phyloP scores from a whole-genome alignment of 768 basidiomycete species.

The Mycena amicta region DNA sequence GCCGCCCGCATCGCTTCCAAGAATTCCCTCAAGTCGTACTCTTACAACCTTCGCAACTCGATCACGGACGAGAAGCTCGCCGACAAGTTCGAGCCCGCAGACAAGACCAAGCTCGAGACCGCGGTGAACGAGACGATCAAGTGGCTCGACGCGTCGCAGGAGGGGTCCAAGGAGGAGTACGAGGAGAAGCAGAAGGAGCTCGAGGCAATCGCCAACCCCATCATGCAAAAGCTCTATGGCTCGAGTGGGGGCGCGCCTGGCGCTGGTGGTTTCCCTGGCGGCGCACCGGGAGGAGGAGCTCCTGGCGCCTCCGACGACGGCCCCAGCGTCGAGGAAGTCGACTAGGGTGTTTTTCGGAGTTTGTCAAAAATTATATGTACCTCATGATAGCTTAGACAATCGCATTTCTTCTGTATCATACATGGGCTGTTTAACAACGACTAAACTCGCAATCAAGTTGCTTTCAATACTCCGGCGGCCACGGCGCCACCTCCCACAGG shows the following conservation, averaged over 20 bases:
- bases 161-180: slow-evolving; percentile 94
- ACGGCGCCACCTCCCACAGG: slow-evolving; percentile 53
- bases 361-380: slow-evolving; percentile 9
- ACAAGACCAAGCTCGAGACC: slow-evolving; percentile 82
- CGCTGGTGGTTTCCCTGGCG: slow-evolving; percentile 51
- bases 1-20: slow-evolving; percentile 82
- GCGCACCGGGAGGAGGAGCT: slow-evolving; percentile 75
- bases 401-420: slow-evolving; percentile 44
- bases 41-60: slow-evolving; percentile 94
- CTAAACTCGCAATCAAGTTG: slow-evolving; percentile 86
- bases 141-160: slow-evolving; percentile 86
- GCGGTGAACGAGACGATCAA: slow-evolving; percentile 82
- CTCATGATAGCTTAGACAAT: not conserved
- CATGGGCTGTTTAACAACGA: slow-evolving; percentile 56
- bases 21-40: slow-evolving; percentile 92
- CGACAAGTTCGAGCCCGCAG: slow-evolving; percentile 82
- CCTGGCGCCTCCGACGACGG: slow-evolving; percentile 75
- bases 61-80: slow-evolving; percentile 83
- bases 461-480: slow-evolving; percentile 48
- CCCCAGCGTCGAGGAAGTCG: slow-evolving; percentile 90
- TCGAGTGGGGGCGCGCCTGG: slow-evolving; percentile 65
- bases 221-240: slow-evolving; percentile 77
- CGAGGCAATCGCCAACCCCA: slow-evolving; percentile 76
- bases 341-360: slow-evolving; percentile 48
- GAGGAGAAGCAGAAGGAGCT: slow-evolving; percentile 92